Conservation (phyloP, 768 basidiomycete genomes). For the Phanerochaete carnosa region DNA sequence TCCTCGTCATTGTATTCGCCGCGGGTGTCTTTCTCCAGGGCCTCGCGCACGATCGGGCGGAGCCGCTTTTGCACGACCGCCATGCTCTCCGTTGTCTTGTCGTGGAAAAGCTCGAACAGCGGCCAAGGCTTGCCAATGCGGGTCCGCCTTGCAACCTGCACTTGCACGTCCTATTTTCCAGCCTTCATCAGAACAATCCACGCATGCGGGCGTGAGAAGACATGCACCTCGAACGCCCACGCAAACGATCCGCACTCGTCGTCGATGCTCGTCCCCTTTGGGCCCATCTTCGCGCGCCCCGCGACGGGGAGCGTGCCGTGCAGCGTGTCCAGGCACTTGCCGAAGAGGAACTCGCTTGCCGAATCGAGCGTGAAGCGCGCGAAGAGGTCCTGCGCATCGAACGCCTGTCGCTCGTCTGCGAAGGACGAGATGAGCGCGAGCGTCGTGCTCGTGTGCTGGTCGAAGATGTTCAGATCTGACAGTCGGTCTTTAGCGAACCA, state of each 20-base stretch:
- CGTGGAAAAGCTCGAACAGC: constrained; percentile 37
- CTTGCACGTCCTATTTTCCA: constrained; percentile 20
- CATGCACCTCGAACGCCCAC: constrained; percentile 25
- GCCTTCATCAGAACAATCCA: neutral
- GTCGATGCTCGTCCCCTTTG: constrained; percentile 1
- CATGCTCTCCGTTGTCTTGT: constrained; percentile 32
- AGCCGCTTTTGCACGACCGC: constrained; percentile 40
- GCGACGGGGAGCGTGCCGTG: constrained; percentile 36
- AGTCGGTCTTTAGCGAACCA: constrained; percentile 72
- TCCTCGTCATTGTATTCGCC: constrained; percentile 39
- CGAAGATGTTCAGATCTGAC: constrained; percentile 67
- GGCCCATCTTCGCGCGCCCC: constrained; percentile 13
- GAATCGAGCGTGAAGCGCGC: constrained; percentile 49
- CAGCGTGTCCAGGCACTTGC: constrained; percentile 38
- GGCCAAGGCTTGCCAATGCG: constrained; percentile 40
- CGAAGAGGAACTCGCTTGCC: constrained; percentile 52
- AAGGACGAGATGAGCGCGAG: constrained; percentile 44
- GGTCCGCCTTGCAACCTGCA: constrained; percentile 31
- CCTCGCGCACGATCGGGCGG: constrained; percentile 58
- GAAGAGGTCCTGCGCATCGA: constrained; percentile 51
- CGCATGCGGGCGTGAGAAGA: neutral
- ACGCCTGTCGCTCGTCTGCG: constrained; percentile 34
- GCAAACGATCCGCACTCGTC: constrained; percentile 46
- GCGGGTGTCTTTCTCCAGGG: constrained; percentile 27
- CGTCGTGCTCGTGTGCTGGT: constrained; percentile 47